Evolutionary conservation across 2,329 filamentous ascomycete species (phyloP).

Genomic region (Aspergillus tanneri): DNA sequence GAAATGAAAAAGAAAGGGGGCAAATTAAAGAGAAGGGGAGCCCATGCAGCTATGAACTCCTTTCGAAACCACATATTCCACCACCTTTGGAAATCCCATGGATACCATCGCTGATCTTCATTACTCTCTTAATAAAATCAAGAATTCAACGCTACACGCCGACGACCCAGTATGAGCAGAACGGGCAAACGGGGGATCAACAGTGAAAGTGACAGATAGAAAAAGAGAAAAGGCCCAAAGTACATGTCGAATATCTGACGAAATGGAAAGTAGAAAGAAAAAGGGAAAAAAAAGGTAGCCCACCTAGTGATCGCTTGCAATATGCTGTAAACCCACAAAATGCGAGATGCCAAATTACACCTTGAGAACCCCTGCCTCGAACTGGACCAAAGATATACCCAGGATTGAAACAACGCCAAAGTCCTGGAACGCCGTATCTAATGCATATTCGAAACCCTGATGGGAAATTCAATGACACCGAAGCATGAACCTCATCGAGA

Average conservation of each 20-base stretch:
- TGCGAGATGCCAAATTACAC: constrained; percentile 33
- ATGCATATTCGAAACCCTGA: constrained; percentile 31
- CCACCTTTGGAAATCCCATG: constrained; percentile 29
- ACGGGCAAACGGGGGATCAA: neutral
- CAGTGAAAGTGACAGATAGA: constrained; percentile 10
- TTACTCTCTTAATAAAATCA: constrained; percentile 17
- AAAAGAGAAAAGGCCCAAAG: constrained; percentile 13
- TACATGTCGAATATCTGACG: constrained; percentile 24
- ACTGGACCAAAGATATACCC: constrained; percentile 27
- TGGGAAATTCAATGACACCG: constrained; percentile 12
- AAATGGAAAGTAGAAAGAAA: constrained; percentile 14
- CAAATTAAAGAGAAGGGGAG: neutral
- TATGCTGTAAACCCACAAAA: constrained; percentile 28
- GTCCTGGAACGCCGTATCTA: constrained; percentile 34
- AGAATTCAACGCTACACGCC: constrained; percentile 3
- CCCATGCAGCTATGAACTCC: constrained; percentile 13
- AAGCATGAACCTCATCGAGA: constrained; percentile 15
- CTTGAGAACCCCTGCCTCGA: constrained; percentile 19
- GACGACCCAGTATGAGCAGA: neutral
- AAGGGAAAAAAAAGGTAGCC: constrained; percentile 15
- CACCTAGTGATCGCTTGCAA: constrained; percentile 20
- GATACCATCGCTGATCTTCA: constrained; percentile 34
- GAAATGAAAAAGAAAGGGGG: neutral
- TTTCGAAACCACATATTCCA: constrained; percentile 25
- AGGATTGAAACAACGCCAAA: constrained; percentile 27